Base-by-base conservation (phyloP, 202 grass and related monocot species). In the Zoysia matrella region DNA sequence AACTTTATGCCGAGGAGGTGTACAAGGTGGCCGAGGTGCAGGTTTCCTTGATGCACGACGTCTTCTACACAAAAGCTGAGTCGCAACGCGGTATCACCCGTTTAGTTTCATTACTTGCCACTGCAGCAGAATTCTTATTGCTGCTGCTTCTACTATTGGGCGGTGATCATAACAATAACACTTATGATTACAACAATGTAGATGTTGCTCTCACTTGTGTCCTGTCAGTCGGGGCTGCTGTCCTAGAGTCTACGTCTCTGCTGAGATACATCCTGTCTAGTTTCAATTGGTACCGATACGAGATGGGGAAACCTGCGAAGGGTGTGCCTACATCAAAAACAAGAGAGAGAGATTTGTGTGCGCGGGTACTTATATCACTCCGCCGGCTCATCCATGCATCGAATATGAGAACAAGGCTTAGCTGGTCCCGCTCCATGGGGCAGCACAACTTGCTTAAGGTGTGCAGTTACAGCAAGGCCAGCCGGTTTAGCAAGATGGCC, bases 11-110 rank as follows among this genome's bases (percentile, higher is more conserved):
- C 42, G 13, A 82, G 56, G 10, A 77, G 10, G 12, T 83, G 11
- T 89, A 58, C 71, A 61, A 78, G 71, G 56, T 89, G 43, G 15
- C 76, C 3, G 87, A 85, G 66, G 57, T 82, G 3, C 82, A 89
- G 58, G 57, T 89, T 15, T 78, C 71, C 42, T 77, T 91, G 50
- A 50, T 85, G 48, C 84, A 89, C 10, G 82, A 89, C 8, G 50
- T 78, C n/a, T 79, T 89, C n/a, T 71, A 89, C 77, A 85, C 87
- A 14, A 89, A 89, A 64, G 47, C 72, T 5, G n/a, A 64, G 16
- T 58, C 76, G 15, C 54, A 52, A 0, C 71, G 72, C 44, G 47
- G 56, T 39, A 12, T 44, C 68, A 56, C 62, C 36, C 87, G 72
- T 51, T 15, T 41, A 11, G 18, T 58, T 7, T 77, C 56, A 0